Percentiles rank a stretch among this genome's conserved stretches.
Conservation (phyloP, 225 moss, liverwort and hornwort species). For the Pseudoscleropodium purum region DNA sequence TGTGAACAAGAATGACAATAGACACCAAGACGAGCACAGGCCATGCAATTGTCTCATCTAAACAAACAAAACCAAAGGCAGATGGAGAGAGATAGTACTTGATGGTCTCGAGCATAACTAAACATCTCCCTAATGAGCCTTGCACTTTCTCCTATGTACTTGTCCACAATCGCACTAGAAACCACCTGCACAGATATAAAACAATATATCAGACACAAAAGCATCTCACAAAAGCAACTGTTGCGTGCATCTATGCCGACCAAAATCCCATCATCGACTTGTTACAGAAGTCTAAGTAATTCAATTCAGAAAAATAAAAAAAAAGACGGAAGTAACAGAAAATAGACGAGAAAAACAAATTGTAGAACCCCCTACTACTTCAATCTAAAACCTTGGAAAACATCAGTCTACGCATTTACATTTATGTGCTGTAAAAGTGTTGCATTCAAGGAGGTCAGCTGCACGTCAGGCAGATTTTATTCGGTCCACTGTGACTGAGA, state of each 20-base stretch:
- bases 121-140: constrained; percentile 98
- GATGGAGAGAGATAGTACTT: constrained; percentile 38
- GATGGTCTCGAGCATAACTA: constrained; percentile 97
- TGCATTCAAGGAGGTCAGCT: background rate
- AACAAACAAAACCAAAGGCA: background rate
- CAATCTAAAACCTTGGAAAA: background rate
- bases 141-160: constrained; percentile 98
- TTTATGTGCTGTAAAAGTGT: too few relatives aligned
- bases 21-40: background rate
- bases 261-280: background rate
- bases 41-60: background rate
- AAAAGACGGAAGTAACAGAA: background rate
- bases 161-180: constrained; percentile 98
- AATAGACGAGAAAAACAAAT: background rate
- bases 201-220: constrained; percentile 1
- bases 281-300: background rate
- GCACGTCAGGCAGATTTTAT: background rate
- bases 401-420: background rate
- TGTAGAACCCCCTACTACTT: background rate
- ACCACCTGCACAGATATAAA: constrained; percentile 54
- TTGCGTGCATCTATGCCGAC: background rate
- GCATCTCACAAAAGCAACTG: background rate
- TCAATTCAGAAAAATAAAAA: background rate
- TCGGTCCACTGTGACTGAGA: background rate
- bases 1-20: background rate